Evolutionary conservation across 2,329 filamentous ascomycete species (phyloP).

Genomic region (Penicillium sp.): DNA sequence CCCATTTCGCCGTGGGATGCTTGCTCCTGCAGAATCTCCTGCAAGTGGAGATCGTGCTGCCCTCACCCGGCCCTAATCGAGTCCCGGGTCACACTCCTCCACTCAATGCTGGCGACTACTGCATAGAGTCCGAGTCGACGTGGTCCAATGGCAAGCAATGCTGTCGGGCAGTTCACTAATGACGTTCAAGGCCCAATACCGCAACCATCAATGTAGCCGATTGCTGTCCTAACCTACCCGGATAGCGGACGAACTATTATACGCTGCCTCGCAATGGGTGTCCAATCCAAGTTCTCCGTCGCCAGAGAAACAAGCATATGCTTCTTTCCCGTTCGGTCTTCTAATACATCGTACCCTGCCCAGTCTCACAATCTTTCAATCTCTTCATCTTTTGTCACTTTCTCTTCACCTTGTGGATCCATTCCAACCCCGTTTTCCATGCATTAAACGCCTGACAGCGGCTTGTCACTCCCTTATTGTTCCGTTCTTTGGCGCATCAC

Average conservation of each 20-base stretch:
- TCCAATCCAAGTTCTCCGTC: conserved; percentile 31
- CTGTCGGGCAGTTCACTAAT: conserved; percentile 37
- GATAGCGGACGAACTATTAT: conserved; percentile 34
- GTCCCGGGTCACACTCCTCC: conserved; percentile 26
- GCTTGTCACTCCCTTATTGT: conserved; percentile 32
- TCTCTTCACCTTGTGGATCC: conserved; percentile 27
- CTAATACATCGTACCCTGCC: conserved; percentile 31
- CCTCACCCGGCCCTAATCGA: conserved; percentile 33
- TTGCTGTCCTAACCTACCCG: conserved; percentile 31
- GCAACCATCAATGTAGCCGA: conserved; percentile 26
- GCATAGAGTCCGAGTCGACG: conserved; percentile 40
- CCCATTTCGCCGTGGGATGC: conserved; percentile 23
- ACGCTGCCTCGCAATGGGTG: conserved; percentile 38
- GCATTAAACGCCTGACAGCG: conserved; percentile 29
- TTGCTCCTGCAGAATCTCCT: conserved; percentile 34
- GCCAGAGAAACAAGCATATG: conserved; percentile 33
- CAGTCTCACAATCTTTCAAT: conserved; percentile 17
- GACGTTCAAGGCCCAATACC: conserved; percentile 36
- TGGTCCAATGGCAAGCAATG: conserved; percentile 43
- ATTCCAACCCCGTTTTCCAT: conserved; percentile 21
- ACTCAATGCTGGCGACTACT: conserved; percentile 20
- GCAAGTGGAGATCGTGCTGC: conserved; percentile 33
- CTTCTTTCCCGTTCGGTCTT: conserved; percentile 31
- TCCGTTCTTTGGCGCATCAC: conserved; percentile 22
- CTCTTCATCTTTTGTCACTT: conserved; percentile 27